Conservation (phyloP, 768 basidiomycete species). For the Melanogaster broomeanus region DNA sequence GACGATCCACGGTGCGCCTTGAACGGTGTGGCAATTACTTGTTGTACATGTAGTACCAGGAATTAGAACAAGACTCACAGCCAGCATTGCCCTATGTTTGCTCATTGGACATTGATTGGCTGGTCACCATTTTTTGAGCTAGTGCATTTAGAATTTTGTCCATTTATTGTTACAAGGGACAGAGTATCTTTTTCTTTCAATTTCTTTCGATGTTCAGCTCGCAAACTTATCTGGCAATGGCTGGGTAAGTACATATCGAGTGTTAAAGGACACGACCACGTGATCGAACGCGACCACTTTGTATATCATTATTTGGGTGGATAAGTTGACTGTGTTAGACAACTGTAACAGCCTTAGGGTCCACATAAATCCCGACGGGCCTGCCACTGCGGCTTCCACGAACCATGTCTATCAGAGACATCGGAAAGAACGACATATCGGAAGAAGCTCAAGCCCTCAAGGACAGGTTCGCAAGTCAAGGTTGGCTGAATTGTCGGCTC, state of each 20-base stretch:
- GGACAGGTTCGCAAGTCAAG: slow-evolving; percentile 38
- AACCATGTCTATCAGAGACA: slow-evolving; percentile 40
- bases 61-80: no score
- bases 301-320: slow-evolving; percentile 28
- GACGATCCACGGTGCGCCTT: no score
- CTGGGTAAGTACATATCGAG: background rate
- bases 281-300: slow-evolving; percentile 31
- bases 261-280: slow-evolving; percentile 28
- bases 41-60: no score
- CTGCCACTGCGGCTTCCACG: slow-evolving; percentile 7
- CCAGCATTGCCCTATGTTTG: no score
- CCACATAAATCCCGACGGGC: background rate
- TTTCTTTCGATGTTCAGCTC: no score
- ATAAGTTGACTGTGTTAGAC: slow-evolving; percentile 6
- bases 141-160: no score
- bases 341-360: background rate
- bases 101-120: no score
- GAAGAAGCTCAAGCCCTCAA: slow-evolving; percentile 39
- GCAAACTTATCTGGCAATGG: no score
- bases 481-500: slow-evolving; percentile 19
- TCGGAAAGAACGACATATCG: slow-evolving; percentile 41
- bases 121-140: no score
- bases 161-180: no score
- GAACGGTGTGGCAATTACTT: no score
- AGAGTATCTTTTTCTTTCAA: no score